Evolutionary conservation across 2,329 filamentous ascomycete species (phyloP).

Genomic region (Alternaria tenuissima): DNA sequence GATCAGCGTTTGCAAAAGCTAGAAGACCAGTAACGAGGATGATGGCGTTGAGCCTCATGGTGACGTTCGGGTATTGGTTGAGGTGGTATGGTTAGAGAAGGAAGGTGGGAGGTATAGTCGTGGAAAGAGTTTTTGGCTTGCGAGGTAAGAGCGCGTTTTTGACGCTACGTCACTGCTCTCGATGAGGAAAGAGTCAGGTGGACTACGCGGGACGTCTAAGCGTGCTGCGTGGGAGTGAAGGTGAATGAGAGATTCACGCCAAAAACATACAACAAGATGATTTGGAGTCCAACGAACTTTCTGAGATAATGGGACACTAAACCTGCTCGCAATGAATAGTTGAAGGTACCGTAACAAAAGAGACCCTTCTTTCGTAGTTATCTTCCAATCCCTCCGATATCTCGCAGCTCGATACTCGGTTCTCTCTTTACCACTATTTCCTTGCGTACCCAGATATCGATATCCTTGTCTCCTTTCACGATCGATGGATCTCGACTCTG

Average conservation of each 20-base stretch:
- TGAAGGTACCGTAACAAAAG: not conserved
- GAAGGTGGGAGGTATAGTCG: not conserved
- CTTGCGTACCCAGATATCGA: not conserved
- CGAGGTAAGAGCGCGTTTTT: not conserved
- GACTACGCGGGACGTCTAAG: not conserved
- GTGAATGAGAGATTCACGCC: not conserved
- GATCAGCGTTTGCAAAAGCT: not conserved
- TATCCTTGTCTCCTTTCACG: not conserved
- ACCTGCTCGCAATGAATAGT: not conserved
- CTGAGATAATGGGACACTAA: not conserved
- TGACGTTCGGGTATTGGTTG: not conserved
- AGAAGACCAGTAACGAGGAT: not conserved
- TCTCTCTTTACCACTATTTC: not conserved
- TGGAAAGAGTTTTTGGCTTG: not conserved
- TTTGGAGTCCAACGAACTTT: not conserved
- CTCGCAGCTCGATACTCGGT: not conserved
- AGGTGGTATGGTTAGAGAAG: not conserved
- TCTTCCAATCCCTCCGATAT: not conserved
- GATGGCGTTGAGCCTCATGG: not conserved
- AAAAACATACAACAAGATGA: accelerated
- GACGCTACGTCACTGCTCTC: not conserved
- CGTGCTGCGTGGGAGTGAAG: not conserved
- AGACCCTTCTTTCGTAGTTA: not conserved
- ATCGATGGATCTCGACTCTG: not conserved
- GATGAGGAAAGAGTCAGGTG: not conserved